phyloP scores from a whole-genome alignment of 345 rosid species.

The Hibiscus mutabilis region DNA sequence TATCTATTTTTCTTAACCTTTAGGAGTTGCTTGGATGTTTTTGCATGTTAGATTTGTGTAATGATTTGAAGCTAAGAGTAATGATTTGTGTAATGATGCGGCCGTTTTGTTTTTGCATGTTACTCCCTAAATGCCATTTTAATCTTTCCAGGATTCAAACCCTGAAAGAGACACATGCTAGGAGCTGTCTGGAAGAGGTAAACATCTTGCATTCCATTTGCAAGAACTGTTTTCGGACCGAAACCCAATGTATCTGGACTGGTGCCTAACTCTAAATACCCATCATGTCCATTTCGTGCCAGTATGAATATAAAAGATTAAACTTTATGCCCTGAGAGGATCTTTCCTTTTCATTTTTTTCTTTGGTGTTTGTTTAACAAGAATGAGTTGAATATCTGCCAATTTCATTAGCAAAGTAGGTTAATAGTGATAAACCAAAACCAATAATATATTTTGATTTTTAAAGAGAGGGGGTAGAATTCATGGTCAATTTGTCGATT shows the following conservation, averaged over 20 bases:
- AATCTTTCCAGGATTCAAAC: not conserved
- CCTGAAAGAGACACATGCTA: constrained; percentile 4
- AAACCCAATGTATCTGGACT: not conserved
- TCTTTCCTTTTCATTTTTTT: too few relatives aligned
- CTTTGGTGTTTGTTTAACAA: not conserved
- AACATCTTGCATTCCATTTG: not conserved
- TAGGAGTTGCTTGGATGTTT: not conserved
- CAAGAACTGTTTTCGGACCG: not conserved
- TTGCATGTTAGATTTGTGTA: not conserved
- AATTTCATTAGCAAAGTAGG: too few relatives aligned
- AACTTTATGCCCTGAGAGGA: not conserved
- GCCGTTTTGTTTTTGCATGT: too few relatives aligned
- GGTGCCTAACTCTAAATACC: not conserved
- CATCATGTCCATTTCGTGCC: not conserved
- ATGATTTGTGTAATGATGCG: too few relatives aligned
- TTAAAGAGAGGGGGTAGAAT: not conserved
- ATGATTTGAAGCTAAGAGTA: not conserved
- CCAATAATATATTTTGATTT: too few relatives aligned
- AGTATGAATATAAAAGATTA: not conserved
- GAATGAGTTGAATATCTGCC: not conserved
- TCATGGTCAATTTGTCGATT: not conserved
- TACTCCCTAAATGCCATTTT: not conserved
- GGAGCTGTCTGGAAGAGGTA: constrained; percentile 2
- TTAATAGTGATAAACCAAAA: not conserved
- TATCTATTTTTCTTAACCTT: not conserved